phyloP scores from a whole-genome alignment of 192 early-diverging fungal species.

The Rhizophlyctis rosea region DNA sequence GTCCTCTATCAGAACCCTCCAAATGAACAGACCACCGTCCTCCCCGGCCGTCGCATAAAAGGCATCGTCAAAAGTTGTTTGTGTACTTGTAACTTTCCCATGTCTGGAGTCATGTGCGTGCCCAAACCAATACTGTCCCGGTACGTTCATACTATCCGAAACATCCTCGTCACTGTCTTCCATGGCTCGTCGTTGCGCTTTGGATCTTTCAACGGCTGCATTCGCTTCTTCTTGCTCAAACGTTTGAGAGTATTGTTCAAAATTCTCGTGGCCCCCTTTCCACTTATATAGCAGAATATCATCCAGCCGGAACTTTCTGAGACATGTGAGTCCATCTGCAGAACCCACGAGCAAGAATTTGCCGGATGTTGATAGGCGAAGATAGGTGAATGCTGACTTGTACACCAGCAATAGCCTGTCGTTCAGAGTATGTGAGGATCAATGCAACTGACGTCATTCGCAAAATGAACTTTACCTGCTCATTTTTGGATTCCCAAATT shows the following conservation, averaged over 20 bases:
- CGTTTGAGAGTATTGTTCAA: slow-evolving; percentile 34
- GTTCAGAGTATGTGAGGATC: no score
- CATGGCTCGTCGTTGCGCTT: slow-evolving; percentile 7
- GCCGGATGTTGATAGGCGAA: slow-evolving; percentile 38
- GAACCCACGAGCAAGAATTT: slow-evolving; percentile 46
- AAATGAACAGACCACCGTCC: slow-evolving; percentile 59
- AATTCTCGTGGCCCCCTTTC: slow-evolving; percentile 41
- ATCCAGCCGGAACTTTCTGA: slow-evolving; percentile 44
- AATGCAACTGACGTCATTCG: no score
- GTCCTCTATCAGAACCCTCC: slow-evolving; percentile 30
- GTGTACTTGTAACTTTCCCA: slow-evolving; percentile 39
- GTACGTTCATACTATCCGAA: not conserved
- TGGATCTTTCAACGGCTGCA: slow-evolving; percentile 10
- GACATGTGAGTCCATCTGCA: slow-evolving; percentile 38
- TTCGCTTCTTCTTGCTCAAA: slow-evolving; percentile 35
- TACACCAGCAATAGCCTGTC: slow-evolving; percentile 39
- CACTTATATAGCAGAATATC: slow-evolving; percentile 43
- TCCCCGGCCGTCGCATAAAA: slow-evolving; percentile 41
- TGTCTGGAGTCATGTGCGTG: slow-evolving; percentile 46
- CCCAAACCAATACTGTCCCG: slow-evolving; percentile 54
- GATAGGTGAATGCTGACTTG: slow-evolving; percentile 31
- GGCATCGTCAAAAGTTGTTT: slow-evolving; percentile 52
- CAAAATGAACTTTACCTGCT: slow-evolving; percentile 52
- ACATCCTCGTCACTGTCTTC: slow-evolving; percentile 20
- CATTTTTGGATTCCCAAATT: slow-evolving; percentile 37